Base-by-base conservation (phyloP, 139 green algal species). In the Microglena sp. region DNA sequence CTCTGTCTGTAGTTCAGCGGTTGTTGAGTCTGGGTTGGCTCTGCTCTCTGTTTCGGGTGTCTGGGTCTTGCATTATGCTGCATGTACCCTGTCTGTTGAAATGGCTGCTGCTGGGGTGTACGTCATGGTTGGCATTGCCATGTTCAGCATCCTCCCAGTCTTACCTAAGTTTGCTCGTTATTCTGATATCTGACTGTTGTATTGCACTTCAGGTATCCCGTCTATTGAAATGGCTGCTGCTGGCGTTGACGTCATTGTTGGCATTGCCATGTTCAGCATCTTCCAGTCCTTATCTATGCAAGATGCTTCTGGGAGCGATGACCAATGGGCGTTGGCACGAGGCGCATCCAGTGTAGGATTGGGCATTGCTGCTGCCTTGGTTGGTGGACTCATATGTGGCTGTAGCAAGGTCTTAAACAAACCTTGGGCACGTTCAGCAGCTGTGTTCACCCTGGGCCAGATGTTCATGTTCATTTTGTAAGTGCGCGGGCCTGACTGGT, bases 191-290 rank as follows among this genome's bases (percentile, higher is more conserved):
- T n/a, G n/a, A n/a, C n/a, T n/a, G n/a, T n/a, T n/a, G n/a, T n/a
- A n/a, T n/a, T n/a, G n/a, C n/a, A n/a, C n/a, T n/a, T n/a, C n/a
- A 11, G 50, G 15, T n/a, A 59, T 59, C 22, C 50, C 50, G 15
- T 59, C 50, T 18, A 59, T 59, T 26, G 50, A 22, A 22, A 59
- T 59, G 50, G 50, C 50, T 15, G 15, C 50, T 11, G 50, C 50
- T n/a, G 50, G 50, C 50, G 15, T 59, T 6, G 50, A 59, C 50
- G 50, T 59, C 50, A n/a, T 59, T 6, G 15, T 59, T n/a, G 50
- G 50, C 15, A 59, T 59, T 11, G 50, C 50, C 18, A 59, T 59
- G 50, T 26, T 32, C 22, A 11, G 21, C 15, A 59, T 59, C 50
- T 59, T 59, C 22, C 15, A 59, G 15, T 22, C 50, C 50, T n/a